phyloP scores from a whole-genome alignment of 371 early-diverging fungal species.

The Zychaea mexicana region DNA sequence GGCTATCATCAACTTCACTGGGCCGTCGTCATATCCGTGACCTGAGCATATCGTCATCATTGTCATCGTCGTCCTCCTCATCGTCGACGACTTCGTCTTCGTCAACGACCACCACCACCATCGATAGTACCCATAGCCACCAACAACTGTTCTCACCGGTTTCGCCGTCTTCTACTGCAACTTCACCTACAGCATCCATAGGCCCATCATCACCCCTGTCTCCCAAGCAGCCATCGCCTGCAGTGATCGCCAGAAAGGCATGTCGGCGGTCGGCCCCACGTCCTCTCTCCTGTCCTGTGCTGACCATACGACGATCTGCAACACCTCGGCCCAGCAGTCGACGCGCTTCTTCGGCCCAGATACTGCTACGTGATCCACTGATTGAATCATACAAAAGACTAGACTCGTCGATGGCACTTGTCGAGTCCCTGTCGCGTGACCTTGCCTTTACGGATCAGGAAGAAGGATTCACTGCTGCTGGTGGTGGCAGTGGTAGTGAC shows the following conservation, averaged over 20 bases:
- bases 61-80: conserved; percentile 15
- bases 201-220: conserved; percentile 3
- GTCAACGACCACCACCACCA: too few relatives aligned
- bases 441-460: conserved; percentile 19
- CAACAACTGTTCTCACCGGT: conserved; percentile 10
- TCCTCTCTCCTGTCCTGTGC: conserved; percentile 18
- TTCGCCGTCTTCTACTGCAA: conserved; percentile 13
- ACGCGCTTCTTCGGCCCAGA: neutral
- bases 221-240: conserved; percentile 16
- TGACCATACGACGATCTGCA: conserved; percentile 3
- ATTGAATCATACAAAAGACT: conserved; percentile 43
- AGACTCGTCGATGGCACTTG: conserved; percentile 45
- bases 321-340: conserved; percentile 3
- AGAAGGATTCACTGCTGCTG: neutral
- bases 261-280: neutral
- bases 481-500: too few relatives aligned
- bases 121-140: neutral
- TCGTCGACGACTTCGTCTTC: conserved; percentile 9
- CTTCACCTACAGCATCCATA: conserved; percentile 6
- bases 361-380: conserved; percentile 20
- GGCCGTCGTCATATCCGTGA: conserved; percentile 12
- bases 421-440: conserved; percentile 51
- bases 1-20: neutral
- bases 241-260: conserved; percentile 5
- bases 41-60: conserved; percentile 10